These are phyloP conservation scores for Claviceps africana DNA, from an alignment of 2,329 filamentous ascomycete species.

Conservation along the genomic window DNA sequence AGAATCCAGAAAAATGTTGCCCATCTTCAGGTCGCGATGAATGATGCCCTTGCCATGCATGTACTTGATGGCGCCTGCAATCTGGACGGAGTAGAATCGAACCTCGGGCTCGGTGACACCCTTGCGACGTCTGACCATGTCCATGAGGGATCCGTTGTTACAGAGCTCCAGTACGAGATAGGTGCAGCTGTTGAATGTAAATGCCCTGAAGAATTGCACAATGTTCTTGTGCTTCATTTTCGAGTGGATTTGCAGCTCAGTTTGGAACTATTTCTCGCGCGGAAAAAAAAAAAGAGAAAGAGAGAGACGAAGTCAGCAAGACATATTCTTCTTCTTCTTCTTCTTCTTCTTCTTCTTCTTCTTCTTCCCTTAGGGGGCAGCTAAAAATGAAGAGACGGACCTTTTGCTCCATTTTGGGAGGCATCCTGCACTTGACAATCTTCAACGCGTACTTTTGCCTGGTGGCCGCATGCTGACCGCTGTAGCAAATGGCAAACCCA, in stretches of 20 bases:
- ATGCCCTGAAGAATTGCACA: slow-evolving; percentile 87
- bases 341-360: too few species aligned
- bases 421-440: slow-evolving; percentile 74
- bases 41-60: slow-evolving; percentile 93
- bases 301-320: neutral
- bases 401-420: slow-evolving; percentile 72
- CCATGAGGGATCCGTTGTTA: slow-evolving; percentile 90
- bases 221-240: slow-evolving; percentile 95
- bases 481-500: slow-evolving; percentile 71
- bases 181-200: slow-evolving; percentile 76
- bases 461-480: slow-evolving; percentile 51
- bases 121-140: slow-evolving; percentile 88
- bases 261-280: slow-evolving; percentile 41
- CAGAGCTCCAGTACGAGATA: slow-evolving; percentile 92
- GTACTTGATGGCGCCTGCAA: slow-evolving; percentile 94
- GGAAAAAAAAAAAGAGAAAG: neutral
- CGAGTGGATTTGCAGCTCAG: slow-evolving; percentile 92
- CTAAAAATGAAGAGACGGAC: slow-evolving; percentile 26
- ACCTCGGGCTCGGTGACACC: slow-evolving; percentile 89
- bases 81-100: slow-evolving; percentile 83
- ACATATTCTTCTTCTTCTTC: neutral
- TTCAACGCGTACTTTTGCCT: slow-evolving; percentile 62
- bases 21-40: slow-evolving; percentile 93
- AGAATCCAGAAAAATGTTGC: slow-evolving; percentile 87
- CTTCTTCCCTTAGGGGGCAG: neutral